Base-by-base conservation (phyloP, 2,329 filamentous ascomycete genomes). In the Septoria linicola region DNA sequence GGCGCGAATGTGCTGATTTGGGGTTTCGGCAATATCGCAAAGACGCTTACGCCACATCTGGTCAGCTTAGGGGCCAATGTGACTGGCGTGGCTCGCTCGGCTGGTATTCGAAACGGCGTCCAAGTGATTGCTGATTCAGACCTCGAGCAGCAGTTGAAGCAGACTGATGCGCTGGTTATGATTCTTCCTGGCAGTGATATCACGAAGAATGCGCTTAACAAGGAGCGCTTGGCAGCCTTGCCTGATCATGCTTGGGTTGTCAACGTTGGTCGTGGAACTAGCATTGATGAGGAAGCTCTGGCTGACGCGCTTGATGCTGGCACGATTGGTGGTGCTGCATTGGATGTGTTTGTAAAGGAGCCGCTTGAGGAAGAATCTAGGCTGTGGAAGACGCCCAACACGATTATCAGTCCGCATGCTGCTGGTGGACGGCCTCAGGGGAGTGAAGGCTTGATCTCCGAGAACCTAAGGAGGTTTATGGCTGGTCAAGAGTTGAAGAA, bases 1-100 rank as follows among this genome's bases (percentile, higher is more conserved):
- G 79, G 79, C 53, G 80, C 82, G 4, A 75, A 75, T 58, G 72
- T 85, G 3, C 68, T 80, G 25, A 72, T 85, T 61, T 85, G 82
- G 82, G 82, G 82, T 8, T 85, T 81, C 61, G 82, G 82, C 49
- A 85, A 84, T 67, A 85, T 85, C 45, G 82, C 80, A 25, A 82
- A 83, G 72, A 73, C 72, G 1, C 75, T 85, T 31, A 72, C 77
- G 4, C 81, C 82, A 17, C 73, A 74, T 59, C 70, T 85, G 3
- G 68, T 72, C 5, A 72, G 70, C 0, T 73, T 82, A 32, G 83
- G 83, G 19, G 79, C 83, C 8, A 71, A 73, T 1, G 82, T 87
- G 13, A 72, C 66, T 30, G 83, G 83, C 44, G 66, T 86, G 1
- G 83, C 83, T 10, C 73, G 82, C 10, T 65, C 63, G 7, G 61